Conservation (phyloP, 495 filamentous ascomycete genomes). For the Amniculicola lignicola region DNA sequence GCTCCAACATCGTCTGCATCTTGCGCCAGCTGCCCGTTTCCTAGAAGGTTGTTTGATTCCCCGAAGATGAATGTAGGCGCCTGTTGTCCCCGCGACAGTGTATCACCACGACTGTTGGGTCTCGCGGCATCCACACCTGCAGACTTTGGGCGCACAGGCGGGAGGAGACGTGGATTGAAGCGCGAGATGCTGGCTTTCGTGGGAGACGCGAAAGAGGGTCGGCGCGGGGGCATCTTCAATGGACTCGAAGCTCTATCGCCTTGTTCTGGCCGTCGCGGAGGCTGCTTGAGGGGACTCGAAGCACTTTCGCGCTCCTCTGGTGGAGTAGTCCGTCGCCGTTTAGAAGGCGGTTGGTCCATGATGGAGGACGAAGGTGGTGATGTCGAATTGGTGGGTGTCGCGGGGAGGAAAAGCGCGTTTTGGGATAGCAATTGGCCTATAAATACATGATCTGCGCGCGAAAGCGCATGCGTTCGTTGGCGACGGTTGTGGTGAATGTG, state of each 20-base stretch:
- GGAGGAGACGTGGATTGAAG: conserved; percentile 33
- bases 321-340: conserved; percentile 26
- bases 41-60: neutral
- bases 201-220: conserved; percentile 34
- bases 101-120: conserved; percentile 7
- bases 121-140: conserved; percentile 7
- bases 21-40: too few species aligned
- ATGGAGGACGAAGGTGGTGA: neutral
- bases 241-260: conserved; percentile 6
- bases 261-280: conserved; percentile 21
- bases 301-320: conserved; percentile 7
- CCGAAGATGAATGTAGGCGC: conserved; percentile 18
- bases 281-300: conserved; percentile 18
- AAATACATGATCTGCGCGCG: conserved; percentile 2
- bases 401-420: neutral
- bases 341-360: conserved; percentile 27
- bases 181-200: conserved; percentile 38
- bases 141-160: too few species aligned
- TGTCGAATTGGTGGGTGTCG: neutral
- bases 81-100: conserved; percentile 18
- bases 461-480: neutral
- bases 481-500: neutral
- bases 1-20: too few species aligned
- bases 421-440: neutral
- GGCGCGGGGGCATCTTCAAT: conserved; percentile 22